Evolutionary conservation across 2,329 filamentous ascomycete species (phyloP).

Genomic region (Penicillium sp.): DNA sequence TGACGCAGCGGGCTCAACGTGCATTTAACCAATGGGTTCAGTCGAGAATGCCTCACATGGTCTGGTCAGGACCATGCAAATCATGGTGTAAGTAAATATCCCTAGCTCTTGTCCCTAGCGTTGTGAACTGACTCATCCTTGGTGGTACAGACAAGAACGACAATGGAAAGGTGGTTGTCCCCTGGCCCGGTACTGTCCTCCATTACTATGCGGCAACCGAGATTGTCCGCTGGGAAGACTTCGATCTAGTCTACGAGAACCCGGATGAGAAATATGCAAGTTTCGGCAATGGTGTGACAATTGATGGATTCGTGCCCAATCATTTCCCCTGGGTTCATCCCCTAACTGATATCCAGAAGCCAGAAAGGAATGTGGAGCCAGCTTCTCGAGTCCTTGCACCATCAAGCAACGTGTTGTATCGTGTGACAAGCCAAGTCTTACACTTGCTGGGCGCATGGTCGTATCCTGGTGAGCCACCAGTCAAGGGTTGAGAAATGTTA

Average conservation of each 20-base stretch:
- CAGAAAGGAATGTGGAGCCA: neutral
- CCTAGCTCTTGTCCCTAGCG: neutral
- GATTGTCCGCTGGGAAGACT: conserved; percentile 16
- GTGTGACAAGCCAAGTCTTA: neutral
- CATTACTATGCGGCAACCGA: conserved; percentile 15
- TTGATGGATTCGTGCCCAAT: conserved; percentile 1
- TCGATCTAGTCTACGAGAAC: conserved; percentile 3
- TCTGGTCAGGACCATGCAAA: conserved; percentile 11
- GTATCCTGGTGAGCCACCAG: neutral
- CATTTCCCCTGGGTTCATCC: conserved; percentile 4
- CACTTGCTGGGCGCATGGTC: neutral
- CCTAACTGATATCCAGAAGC: neutral
- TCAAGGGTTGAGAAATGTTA: neutral
- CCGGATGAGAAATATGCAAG: conserved; percentile 3
- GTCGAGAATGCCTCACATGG: conserved; percentile 12
- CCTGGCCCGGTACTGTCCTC: conserved; percentile 15
- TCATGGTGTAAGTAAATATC: conserved; percentile 7
- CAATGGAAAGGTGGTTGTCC: conserved; percentile 11
- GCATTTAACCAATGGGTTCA: conserved; percentile 12
- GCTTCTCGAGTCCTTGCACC: neutral
- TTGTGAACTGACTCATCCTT: neutral
- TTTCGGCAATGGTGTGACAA: conserved; percentile 6
- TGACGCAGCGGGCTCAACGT: conserved; percentile 1
- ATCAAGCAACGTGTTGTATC: neutral
- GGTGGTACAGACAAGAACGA: conserved; percentile 6